Evolutionary conservation across 345 rosid species (phyloP).

Genomic region (Rhodomyrtus tomentosa): DNA sequence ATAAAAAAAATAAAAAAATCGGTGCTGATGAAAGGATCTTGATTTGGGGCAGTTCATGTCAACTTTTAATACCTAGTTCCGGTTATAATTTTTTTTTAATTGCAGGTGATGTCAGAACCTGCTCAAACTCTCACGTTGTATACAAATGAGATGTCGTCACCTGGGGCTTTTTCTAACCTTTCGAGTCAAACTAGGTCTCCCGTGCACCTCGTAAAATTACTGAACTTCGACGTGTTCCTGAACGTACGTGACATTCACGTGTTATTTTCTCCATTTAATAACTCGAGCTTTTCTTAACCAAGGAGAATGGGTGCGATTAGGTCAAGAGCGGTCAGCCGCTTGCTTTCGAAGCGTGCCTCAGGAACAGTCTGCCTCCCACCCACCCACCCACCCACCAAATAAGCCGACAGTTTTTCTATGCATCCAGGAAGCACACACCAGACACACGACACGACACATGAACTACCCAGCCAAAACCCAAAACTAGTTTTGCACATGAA

Average conservation of each 20-base stretch:
- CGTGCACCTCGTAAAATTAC: neutral
- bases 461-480: neutral
- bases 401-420: neutral
- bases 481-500: neutral
- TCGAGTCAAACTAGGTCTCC: neutral
- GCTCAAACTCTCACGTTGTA: neutral
- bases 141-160: neutral
- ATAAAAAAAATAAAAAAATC: too few species aligned
- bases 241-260: neutral
- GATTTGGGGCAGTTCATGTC: neutral
- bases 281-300: neutral
- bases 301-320: neutral
- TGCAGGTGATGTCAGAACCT: neutral
- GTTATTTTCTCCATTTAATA: neutral
- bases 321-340: neutral
- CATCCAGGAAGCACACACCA: neutral
- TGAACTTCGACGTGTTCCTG: neutral
- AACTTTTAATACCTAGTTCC: neutral
- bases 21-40: neutral
- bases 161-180: neutral
- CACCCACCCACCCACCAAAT: neutral
- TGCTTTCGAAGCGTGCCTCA: neutral
- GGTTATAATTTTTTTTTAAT: too few species aligned
- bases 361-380: neutral
- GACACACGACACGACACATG: neutral